phyloP scores from a whole-genome alignment of 2,329 filamentous ascomycete species.

The Diaporthe capsici region DNA sequence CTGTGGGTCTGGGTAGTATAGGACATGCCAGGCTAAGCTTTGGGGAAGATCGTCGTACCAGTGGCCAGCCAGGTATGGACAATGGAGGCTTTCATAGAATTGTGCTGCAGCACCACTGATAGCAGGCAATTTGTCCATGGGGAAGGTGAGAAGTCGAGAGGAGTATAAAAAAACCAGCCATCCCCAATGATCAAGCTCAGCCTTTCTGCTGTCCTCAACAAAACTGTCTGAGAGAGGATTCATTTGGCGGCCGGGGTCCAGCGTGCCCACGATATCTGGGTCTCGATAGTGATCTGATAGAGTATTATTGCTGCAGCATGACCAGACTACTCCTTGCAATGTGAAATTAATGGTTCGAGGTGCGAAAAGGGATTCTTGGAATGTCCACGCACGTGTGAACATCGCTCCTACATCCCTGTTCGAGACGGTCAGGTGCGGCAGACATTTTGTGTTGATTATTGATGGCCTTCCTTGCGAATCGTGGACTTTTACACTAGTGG shows the following conservation, averaged over 20 bases:
- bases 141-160: not conserved
- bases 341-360: not conserved
- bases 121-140: not conserved
- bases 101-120: not conserved
- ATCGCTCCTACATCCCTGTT: not conserved
- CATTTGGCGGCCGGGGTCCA: too few relatives aligned
- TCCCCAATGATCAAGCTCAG: too few relatives aligned
- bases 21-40: not conserved
- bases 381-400: not conserved
- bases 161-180: accelerated
- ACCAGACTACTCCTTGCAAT: not conserved
- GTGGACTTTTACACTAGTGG: not conserved
- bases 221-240: too few relatives aligned
- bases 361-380: not conserved
- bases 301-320: not conserved
- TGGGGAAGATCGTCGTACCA: not conserved
- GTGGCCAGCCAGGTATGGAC: not conserved
- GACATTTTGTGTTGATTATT: not conserved
- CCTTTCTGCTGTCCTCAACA: too few relatives aligned
- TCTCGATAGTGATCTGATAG: not conserved
- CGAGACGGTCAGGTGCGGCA: accelerated
- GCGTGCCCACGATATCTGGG: accelerated
- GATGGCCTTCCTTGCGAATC: not conserved
- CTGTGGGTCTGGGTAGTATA: too few relatives aligned
- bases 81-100: accelerated